Base-by-base conservation (phyloP, 768 basidiomycete species). In the Lyophyllum decastes region DNA sequence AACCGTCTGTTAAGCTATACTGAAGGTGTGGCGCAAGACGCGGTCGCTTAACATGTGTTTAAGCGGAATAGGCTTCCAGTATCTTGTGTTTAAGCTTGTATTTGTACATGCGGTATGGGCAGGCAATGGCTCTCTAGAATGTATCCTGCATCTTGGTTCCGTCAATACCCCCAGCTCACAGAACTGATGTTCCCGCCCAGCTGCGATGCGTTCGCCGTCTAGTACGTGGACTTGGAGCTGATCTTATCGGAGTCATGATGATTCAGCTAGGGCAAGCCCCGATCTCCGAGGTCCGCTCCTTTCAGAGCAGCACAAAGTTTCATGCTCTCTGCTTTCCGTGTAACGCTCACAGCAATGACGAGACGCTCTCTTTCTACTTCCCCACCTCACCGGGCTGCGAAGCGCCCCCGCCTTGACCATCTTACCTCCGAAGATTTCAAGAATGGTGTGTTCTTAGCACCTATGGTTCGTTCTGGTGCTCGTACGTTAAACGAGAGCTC, bases 381-480 rank as follows among this genome's bases (percentile, higher is more conserved):
- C 19, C 77, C 78, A 17, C 70, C 79, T 7, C 76, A 79, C 6
- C 69, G 82, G n/a, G 70, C 76, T 11, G 26, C 75, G 0, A 91
- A 91, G 68, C 82, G 85, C 8, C 74, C 76, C 40, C 83, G 78
- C 64, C 64, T 83, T 9, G 83, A 81, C 16, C 82, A 85, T 61
- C 79, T 92, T 17, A 87, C 87, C 0, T 68, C 79, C 1, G 85
- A 87, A 26, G 87, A 93, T 61, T 99, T 94, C 76, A 88, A 88
- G 62, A 82, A 92, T 74, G 95, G 94, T 10, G 78, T 98, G 27
- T 89, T 97, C 67, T 83, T 99, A n/a, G 96, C 97, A 2, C 97
- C 97, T 1, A 99, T 99, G 97, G 97, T 99, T 52, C 84, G 95
- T 68, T 96, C 93, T 57, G 93, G 95, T 59, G 89, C 89, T 62